Percentiles rank a stretch among this genome's conserved stretches.
phyloP scores from a whole-genome alignment of 495 filamentous ascomycete genomes.

The Tuber microsphaerosporum region DNA sequence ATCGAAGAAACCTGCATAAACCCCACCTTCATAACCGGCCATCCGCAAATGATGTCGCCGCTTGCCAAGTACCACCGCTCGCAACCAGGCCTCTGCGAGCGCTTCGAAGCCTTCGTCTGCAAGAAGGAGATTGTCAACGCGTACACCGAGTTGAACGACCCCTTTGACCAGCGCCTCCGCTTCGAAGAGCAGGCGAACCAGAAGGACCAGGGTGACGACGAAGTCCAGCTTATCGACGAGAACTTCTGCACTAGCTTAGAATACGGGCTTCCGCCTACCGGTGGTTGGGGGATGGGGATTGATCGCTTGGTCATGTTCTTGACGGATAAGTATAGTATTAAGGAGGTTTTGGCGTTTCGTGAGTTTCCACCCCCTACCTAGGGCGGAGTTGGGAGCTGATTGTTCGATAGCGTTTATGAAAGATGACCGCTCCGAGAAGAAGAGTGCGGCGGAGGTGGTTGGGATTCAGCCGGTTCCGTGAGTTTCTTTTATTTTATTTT shows the following conservation, averaged over 20 bases:
- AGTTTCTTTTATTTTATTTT: slow-evolving; percentile 20
- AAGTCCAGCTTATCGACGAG: slow-evolving; percentile 93
- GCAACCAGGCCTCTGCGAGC: slow-evolving; percentile 79
- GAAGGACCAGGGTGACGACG: slow-evolving; percentile 94
- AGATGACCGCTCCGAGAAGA: slow-evolving; percentile 53
- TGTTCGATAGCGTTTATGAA: slow-evolving; percentile 57
- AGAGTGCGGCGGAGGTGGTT: slow-evolving; percentile 59
- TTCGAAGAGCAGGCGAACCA: slow-evolving; percentile 96
- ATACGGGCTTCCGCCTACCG: slow-evolving; percentile 84
- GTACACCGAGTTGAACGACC: slow-evolving; percentile 97
- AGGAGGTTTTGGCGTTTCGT: slow-evolving; percentile 90
- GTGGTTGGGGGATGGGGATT: slow-evolving; percentile 96
- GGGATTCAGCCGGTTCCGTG: slow-evolving; percentile 50
- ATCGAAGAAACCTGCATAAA: slow-evolving; percentile 90
- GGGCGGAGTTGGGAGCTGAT: neutral
- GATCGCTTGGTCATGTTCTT: slow-evolving; percentile 91
- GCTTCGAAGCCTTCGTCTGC: slow-evolving; percentile 95
- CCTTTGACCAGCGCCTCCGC: slow-evolving; percentile 84
- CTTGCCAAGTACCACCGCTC: slow-evolving; percentile 88
- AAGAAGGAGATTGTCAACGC: slow-evolving; percentile 96
- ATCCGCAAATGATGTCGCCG: slow-evolving; percentile 96
- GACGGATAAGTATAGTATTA: slow-evolving; percentile 89
- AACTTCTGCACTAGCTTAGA: slow-evolving; percentile 79
- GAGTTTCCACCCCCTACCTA: slow-evolving; percentile 8
- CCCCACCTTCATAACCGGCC: slow-evolving; percentile 90